Conservation (phyloP, 2,329 filamentous ascomycete genomes). For the Apiospora phragmitis region DNA sequence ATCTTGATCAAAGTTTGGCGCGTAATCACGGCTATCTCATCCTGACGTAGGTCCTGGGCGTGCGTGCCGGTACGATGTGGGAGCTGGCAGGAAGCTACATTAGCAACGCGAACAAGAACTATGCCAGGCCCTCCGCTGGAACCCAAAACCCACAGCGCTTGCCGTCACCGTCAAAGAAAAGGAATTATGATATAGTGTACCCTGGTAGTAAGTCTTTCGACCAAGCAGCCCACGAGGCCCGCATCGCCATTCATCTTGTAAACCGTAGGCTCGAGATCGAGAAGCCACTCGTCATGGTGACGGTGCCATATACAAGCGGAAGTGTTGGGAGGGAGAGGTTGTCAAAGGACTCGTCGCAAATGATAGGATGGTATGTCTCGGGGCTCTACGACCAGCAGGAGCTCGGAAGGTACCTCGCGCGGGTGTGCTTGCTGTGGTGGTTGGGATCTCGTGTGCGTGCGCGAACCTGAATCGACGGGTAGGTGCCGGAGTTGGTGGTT, state of each 20-base stretch:
- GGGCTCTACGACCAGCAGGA: not conserved
- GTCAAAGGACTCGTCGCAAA: constrained; percentile 2
- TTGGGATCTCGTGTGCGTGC: not conserved
- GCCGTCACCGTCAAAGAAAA: not conserved
- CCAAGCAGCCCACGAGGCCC: constrained; percentile 60
- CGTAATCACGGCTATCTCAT: constrained; percentile 62
- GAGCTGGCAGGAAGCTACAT: constrained; percentile 43
- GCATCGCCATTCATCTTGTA: constrained; percentile 59
- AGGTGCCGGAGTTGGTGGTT: not conserved
- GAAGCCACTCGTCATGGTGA: constrained; percentile 33
- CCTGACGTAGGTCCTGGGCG: constrained; percentile 56
- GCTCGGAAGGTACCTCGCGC: not conserved
- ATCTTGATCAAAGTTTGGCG: constrained; percentile 62
- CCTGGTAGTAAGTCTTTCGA: constrained; percentile 63
- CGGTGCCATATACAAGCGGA: constrained; percentile 27
- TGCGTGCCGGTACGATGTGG: constrained; percentile 63
- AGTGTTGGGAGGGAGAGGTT: not conserved
- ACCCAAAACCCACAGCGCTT: not conserved
- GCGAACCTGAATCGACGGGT: not conserved
- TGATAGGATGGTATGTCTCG: not conserved
- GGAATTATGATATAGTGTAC: constrained; percentile 38
- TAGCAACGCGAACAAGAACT: constrained; percentile 13
- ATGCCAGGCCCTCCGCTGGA: not conserved
- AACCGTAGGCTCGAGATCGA: constrained; percentile 32
- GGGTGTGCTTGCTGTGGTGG: not conserved